Conservation (phyloP, 2,329 filamentous ascomycete genomes). For the Colletotrichum sp. region DNA sequence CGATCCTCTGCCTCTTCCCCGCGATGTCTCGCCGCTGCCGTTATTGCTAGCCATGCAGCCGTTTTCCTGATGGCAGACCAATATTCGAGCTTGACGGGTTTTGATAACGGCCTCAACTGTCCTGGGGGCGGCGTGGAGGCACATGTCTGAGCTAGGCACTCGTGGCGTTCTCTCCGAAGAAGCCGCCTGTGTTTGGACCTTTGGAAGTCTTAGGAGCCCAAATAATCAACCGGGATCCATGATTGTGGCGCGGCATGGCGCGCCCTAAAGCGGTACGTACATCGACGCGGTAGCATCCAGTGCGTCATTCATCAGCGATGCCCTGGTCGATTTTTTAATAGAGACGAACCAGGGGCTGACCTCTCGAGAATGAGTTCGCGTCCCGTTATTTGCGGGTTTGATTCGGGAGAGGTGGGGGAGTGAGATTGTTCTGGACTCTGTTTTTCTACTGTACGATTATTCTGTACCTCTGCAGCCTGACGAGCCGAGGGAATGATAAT, state of each 20-base stretch:
- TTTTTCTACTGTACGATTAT: neutral
- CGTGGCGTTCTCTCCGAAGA: conserved; percentile 4
- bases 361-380: conserved; percentile 8
- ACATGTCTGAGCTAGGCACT: neutral
- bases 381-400: conserved; percentile 1
- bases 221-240: conserved; percentile 9
- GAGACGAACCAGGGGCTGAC: neutral
- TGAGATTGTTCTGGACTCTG: neutral
- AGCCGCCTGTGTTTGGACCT: neutral
- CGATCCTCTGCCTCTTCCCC: neutral
- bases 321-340: neutral
- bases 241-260: conserved; percentile 5
- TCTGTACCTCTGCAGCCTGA: neutral
- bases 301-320: conserved; percentile 11
- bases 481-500: neutral
- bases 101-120: neutral
- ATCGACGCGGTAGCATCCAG: neutral
- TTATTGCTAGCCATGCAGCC: neutral
- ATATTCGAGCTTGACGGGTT: neutral
- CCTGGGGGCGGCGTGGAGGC: neutral
- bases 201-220: neutral
- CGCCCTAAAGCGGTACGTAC: neutral
- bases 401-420: conserved; percentile 1
- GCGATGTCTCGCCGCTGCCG: neutral
- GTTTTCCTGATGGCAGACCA: neutral